Conservation (phyloP, 2,329 filamentous ascomycete genomes). For the Clonostachys solani region DNA sequence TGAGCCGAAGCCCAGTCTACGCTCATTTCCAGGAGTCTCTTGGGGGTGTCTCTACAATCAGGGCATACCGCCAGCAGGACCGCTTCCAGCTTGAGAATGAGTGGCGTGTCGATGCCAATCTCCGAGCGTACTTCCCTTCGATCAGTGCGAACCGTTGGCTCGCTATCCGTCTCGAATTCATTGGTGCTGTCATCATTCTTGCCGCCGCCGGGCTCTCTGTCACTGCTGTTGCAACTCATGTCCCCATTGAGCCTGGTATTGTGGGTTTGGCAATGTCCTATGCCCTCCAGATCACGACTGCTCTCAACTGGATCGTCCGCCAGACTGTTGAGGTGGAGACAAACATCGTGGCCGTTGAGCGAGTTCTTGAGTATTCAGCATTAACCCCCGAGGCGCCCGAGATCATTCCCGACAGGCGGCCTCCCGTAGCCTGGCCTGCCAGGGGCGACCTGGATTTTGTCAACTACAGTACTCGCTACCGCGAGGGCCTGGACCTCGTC, state of each 20-base stretch:
- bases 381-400: conserved; percentile 93
- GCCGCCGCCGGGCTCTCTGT: conserved; percentile 79
- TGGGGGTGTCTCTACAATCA: conserved; percentile 89
- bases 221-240: conserved; percentile 69
- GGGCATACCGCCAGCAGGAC: conserved; percentile 85
- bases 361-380: conserved; percentile 90
- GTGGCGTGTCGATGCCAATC: conserved; percentile 93
- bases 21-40: conserved; percentile 98
- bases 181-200: conserved; percentile 91
- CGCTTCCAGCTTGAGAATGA: conserved; percentile 92
- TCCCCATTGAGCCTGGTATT: conserved; percentile 61
- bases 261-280: conserved; percentile 97
- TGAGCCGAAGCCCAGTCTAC: conserved; percentile 93
- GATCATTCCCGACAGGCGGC: conserved; percentile 82
- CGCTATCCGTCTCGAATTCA: conserved; percentile 89
- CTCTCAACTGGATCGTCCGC: conserved; percentile 97
- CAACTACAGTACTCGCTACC: conserved; percentile 92
- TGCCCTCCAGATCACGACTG: conserved; percentile 93
- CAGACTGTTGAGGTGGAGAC: conserved; percentile 99
- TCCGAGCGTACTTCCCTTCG: conserved; percentile 91
- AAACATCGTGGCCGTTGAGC: conserved; percentile 98
- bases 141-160: conserved; percentile 95
- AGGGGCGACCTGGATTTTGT: conserved; percentile 86
- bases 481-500: conserved; percentile 83
- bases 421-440: conserved; percentile 86